phyloP scores from a whole-genome alignment of 2,329 filamentous ascomycete genomes.

The Cryphonectria japonica region DNA sequence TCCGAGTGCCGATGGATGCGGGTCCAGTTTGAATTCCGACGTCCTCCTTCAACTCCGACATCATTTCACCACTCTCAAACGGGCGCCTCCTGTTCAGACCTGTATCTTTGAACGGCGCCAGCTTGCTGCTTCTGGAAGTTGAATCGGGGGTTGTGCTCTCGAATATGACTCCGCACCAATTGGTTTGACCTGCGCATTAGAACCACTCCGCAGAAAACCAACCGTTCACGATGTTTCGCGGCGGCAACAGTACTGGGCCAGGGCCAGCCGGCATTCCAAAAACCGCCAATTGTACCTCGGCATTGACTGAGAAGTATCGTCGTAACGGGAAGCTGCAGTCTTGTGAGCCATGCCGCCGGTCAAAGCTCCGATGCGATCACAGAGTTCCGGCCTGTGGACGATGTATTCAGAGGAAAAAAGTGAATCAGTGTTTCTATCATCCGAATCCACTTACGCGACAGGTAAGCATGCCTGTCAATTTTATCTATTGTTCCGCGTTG shows the following conservation, averaged over 20 bases:
- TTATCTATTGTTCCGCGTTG: not conserved
- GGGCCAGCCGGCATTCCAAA: conserved; percentile 25
- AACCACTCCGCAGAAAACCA: not conserved
- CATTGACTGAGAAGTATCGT: conserved; percentile 39
- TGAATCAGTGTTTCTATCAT: conserved; percentile 40
- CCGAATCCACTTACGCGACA: conserved; percentile 39
- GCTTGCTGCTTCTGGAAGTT: not conserved
- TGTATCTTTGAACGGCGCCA: not conserved
- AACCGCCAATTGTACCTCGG: conserved; percentile 27
- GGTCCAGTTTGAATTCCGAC: not conserved
- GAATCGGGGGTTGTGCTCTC: not conserved
- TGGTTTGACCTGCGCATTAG: not conserved
- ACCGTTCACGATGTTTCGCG: conserved; percentile 19
- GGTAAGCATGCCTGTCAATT: conserved; percentile 26
- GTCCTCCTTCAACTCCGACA: not conserved
- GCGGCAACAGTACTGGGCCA: conserved; percentile 33
- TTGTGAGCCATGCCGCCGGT: conserved; percentile 40
- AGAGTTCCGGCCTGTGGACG: conserved; percentile 40
- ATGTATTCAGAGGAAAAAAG: conserved; percentile 38
- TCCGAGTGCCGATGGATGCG: not conserved
- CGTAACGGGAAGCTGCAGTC: conserved; percentile 43
- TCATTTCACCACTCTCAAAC: not conserved
- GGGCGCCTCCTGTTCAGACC: not conserved
- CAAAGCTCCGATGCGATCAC: conserved; percentile 43
- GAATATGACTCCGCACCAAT: not conserved